A percentile compares a stretch with the other conserved stretches of the same genome.
phyloP scores from a whole-genome alignment of 495 filamentous ascomycete genomes.

The Paragyromitra xinjiangensis region DNA sequence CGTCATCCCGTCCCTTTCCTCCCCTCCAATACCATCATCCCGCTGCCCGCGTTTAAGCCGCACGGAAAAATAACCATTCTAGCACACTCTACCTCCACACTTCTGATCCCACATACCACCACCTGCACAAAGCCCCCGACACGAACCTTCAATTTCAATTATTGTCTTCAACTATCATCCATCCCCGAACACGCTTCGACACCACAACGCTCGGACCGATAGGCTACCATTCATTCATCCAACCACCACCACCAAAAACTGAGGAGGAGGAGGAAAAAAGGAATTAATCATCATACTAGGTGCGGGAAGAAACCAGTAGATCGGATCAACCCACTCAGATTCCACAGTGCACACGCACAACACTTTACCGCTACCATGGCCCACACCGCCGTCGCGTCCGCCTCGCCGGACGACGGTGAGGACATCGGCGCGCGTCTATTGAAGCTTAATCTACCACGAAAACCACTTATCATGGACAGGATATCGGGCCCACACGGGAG shows the following conservation, averaged over 20 bases:
- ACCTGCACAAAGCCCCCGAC: background rate
- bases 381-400: conserved; percentile 55
- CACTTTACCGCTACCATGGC: conserved; percentile 47
- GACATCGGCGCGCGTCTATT: conserved; percentile 56
- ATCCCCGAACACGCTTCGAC: conserved; percentile 21
- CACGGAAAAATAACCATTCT: conserved; percentile 48
- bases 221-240: background rate
- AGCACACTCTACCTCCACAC: conserved; percentile 31
- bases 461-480: conserved; percentile 55
- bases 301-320: conserved; percentile 2
- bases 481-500: conserved; percentile 17
- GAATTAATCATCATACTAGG: conserved; percentile 7
- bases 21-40: conserved; percentile 51
- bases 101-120: conserved; percentile 12
- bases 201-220: conserved; percentile 12
- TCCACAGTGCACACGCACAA: background rate
- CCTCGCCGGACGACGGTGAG: conserved; percentile 48
- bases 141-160: conserved; percentile 35
- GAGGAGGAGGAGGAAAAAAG: conserved; percentile 9
- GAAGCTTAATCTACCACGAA: conserved; percentile 53
- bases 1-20: conserved; percentile 45
- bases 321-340: conserved; percentile 9
- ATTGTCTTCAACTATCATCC: background rate
- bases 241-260: conserved; percentile 16
- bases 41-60: conserved; percentile 54